These are phyloP conservation scores for Fusarium foetens DNA, from an alignment of 2,329 filamentous ascomycete genomes.

Conservation along the genomic window DNA sequence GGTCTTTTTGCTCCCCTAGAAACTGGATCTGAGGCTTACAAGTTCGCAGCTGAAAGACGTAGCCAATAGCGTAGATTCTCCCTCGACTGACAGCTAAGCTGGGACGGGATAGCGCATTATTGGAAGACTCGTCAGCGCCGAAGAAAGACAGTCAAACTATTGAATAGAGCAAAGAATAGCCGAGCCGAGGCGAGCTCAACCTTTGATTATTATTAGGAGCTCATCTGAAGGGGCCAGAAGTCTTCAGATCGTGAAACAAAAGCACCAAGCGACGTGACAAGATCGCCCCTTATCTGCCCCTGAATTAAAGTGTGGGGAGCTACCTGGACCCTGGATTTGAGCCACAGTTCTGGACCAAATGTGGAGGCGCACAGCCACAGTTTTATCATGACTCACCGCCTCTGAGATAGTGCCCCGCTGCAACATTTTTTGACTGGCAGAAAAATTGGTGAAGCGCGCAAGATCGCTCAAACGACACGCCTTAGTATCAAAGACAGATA, in stretches of 20 bases:
- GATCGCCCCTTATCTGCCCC: slow-evolving; percentile 39
- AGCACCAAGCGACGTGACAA: slow-evolving; percentile 33
- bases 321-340: slow-evolving; percentile 37
- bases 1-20: neutral
- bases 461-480: slow-evolving; percentile 16
- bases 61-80: slow-evolving; percentile 32
- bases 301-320: slow-evolving; percentile 35
- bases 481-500: slow-evolving; percentile 8
- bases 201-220: slow-evolving; percentile 2
- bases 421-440: slow-evolving; percentile 44
- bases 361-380: slow-evolving; percentile 31
- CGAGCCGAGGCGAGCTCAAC: neutral
- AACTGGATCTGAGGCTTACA: slow-evolving; percentile 25
- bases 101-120: slow-evolving; percentile 22
- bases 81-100: slow-evolving; percentile 21
- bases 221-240: slow-evolving; percentile 18
- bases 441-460: slow-evolving; percentile 41
- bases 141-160: slow-evolving; percentile 1
- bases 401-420: slow-evolving; percentile 21
- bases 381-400: slow-evolving; percentile 29
- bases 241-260: slow-evolving; percentile 33
- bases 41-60: slow-evolving; percentile 29
- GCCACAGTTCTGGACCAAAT: slow-evolving; percentile 30
- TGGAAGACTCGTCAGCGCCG: slow-evolving; percentile 15
- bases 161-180: slow-evolving; percentile 1